Base-by-base conservation (phyloP, 2,329 filamentous ascomycete genomes). In the Pseudogymnoascus sp. region DNA sequence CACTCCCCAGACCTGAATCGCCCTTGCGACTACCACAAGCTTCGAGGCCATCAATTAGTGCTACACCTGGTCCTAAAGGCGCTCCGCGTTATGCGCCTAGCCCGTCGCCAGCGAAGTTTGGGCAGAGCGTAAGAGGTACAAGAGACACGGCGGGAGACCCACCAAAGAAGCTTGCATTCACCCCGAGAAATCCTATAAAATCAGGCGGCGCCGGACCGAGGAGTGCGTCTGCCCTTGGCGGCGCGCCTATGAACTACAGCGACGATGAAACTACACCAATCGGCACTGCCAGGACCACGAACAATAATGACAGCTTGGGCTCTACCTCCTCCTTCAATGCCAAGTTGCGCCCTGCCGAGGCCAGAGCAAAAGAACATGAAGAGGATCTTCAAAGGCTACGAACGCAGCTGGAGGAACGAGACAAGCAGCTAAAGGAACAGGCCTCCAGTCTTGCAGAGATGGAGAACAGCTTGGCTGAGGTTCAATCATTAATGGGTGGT, bases 401-500 rank as follows among this genome's bases (percentile, higher is more conserved):
- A 65, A 78, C 81, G 40, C 85, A 93, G 74, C 81, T 97, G 19
- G 86, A 92, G 67, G 92, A 96, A 66, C 87, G 91, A 31, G 92
- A 97, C 69, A 85, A 82, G 67, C 91, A 96, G 73, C 78, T 99
- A n/a, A 88, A 87, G 69, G 95, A 97, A 47, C 95, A 99, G 74
- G 87, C 91, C 1, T 79, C 85, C 4, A 90, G 88, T 16, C 77
- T 99, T 61, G 82, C 86, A 13, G 95, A 99, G 69, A 97, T 99
- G 88, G 93, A 99, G 72, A 84, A 82, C 65, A 93, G 88, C 66
- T 78, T 97, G 56, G 86, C 86, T n/a, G 93, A 96, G 73, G 80
- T 96, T 16, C 88, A 91, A 66, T 80, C 82, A 19, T 77, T 96
- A 31, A 87, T 96, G 71, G 88, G 81, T 3, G 76, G 65, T 56